Percentiles rank a stretch among this genome's conserved stretches.
Conservation (phyloP, 2,329 filamentous ascomycete genomes). For the Pseudonectria foliicola region DNA sequence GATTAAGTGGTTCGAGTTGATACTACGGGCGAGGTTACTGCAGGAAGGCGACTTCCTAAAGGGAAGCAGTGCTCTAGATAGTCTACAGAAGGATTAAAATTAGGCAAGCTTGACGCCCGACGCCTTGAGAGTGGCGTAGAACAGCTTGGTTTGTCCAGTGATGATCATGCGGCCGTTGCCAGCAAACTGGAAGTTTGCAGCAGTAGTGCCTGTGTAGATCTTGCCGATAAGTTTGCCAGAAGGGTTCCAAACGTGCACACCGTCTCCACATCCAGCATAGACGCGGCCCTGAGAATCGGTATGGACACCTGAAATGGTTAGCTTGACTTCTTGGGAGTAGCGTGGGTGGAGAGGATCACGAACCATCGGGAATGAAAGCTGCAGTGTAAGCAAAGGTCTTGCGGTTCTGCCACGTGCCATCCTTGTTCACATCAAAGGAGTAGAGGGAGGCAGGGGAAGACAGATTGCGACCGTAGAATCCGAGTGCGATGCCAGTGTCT, state of each 20-base stretch:
- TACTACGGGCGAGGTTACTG: too few species aligned
- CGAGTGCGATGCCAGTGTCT: constrained; percentile 44
- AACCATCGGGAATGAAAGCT: constrained; percentile 51
- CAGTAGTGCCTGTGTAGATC: constrained; percentile 41
- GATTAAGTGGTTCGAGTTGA: too few species aligned
- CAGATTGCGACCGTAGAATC: constrained; percentile 34
- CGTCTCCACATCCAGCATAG: constrained; percentile 43
- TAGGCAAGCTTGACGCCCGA: too few species aligned
- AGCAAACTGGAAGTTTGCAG: constrained; percentile 40
- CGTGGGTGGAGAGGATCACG: constrained; percentile 8
- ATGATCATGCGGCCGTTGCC: constrained; percentile 30
- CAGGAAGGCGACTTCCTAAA: too few species aligned
- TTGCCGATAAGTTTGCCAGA: constrained; percentile 46
- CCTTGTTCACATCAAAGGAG: constrained; percentile 36
- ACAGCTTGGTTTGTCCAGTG: constrained; percentile 28
- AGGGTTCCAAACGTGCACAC: constrained; percentile 41
- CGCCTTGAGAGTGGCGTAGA: constrained; percentile 16
- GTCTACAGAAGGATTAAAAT: too few species aligned
- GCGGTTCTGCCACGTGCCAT: constrained; percentile 41
- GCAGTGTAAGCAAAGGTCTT: constrained; percentile 51
- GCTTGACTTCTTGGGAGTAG: too few species aligned
- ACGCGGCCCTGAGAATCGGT: constrained; percentile 49
- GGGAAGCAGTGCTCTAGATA: too few species aligned
- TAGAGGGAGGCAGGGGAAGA: constrained; percentile 41
- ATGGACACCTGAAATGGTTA: constrained; percentile 39